Evolutionary conservation across 2,329 filamentous ascomycete genomes (phyloP), one percentile per base, ranked within the genome.

Genomic region (Dothistroma pini): DNA sequence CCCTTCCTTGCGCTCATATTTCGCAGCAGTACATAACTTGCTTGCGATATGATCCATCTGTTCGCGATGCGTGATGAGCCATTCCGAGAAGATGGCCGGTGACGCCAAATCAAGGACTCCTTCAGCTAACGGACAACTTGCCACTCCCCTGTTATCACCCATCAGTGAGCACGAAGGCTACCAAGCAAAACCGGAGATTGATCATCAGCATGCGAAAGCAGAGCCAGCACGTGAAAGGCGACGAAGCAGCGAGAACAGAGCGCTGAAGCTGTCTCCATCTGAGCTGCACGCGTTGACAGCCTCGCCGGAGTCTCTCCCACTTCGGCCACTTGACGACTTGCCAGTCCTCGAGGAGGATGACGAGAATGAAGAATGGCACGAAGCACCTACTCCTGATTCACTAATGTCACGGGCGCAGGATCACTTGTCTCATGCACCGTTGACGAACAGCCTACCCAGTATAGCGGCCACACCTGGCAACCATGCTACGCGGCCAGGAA

Each of bases 271-370:
- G 11, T 62, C 59, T 47, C 63, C 61, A 6, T 49, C 51, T 19
- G 62, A 66, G 34, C 57, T 68, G 10, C 61, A 63, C 12, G 59
- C 63, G 32, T 54, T 68, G 21, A 65, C 63, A 12, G 61, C 62
- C 22, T 68, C 66, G 5, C 64, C 63, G 6, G 66, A 68, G 1
- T 68, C 66, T 11, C 49, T 68, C 8, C 66, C 66, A 10, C 53
- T 68, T 14, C 59, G 66, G 11, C 54, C 64, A 22, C 49, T 68
- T 14, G 64, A 60, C 32, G 65, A 66, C 12, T 34, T 48, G 22
- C 34, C 62, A 12, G 14, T 57, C 1, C 35, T 57, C 31, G 62
- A 61, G 21, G 57, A 64, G 44, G 49, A 55, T 21, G 57, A 58
- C 35, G 57, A 22, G 4, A 12, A 51, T 31, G 59, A 63, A 16